Evolutionary conservation across 768 basidiomycete genomes (phyloP), one percentile per base, ranked within the genome.

Genomic region (Antrodiella citrinella): DNA sequence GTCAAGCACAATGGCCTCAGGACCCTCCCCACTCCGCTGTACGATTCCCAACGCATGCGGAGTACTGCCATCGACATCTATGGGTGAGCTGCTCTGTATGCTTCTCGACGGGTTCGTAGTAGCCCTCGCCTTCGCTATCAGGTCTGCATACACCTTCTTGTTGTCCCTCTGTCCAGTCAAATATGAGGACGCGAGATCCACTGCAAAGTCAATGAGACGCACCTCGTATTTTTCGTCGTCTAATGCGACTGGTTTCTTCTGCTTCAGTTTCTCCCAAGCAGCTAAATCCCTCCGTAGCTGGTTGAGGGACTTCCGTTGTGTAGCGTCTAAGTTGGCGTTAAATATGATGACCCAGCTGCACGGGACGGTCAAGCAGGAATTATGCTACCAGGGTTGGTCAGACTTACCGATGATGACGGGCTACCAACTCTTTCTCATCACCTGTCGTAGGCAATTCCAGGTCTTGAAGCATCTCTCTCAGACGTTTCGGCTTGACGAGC

Each of bases 271-370:
- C 21, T 86, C 84, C 81, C 80, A 82, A 56, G 64, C 66, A 54
- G 69, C 74, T 59, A 87, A 59, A 26, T 84, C 82, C 39, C 58
- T 59, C 39, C 72, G 70, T 12, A 87, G 70, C 26, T 75, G 74
- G 1, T 61, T 52, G 49, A 69, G 62, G 15, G 68, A 69, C 59
- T 76, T 77, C 23, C 82, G 72, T 42, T 73, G 67, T 15, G 56
- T 45, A 1, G 55, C 46, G 65, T 88, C 86, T 7, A 85, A 69
- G 60, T 87, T 88, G 23, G 84, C 78, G 53, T 88, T 88, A 56
- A 74, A 81, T 39, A 82, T 60, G 66, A 80, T 79, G 0, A 84
- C 73, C 83, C 84, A 88, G 54, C 85, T 86, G 48, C 15, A n/a
- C 15, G 23, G 18, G 10, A 4, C 39, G 10, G 26, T 48, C 43